Conservation (phyloP, 2,329 filamentous ascomycete species). For the Macroventuria anomochaeta region DNA sequence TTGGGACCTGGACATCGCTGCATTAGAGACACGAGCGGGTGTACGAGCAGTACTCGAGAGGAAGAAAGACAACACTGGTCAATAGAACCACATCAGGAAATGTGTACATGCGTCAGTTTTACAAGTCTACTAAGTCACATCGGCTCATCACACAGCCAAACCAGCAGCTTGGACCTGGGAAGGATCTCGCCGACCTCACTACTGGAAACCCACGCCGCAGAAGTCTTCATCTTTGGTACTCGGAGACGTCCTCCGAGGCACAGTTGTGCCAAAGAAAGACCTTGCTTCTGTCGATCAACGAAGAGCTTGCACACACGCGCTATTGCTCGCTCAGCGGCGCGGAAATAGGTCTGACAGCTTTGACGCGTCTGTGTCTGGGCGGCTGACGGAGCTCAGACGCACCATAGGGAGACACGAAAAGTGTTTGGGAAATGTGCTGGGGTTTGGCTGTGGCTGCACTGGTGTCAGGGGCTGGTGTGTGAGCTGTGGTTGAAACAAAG, state of each 20-base stretch:
- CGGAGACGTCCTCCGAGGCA: conserved; percentile 43
- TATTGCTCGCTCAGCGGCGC: conserved; percentile 52
- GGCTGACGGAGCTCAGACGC: conserved; percentile 50
- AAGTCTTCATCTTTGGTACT: conserved; percentile 68
- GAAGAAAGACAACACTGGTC: conserved; percentile 2
- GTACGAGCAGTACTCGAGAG: conserved; percentile 35
- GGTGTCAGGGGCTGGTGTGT: conserved; percentile 65
- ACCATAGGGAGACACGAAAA: conserved; percentile 47
- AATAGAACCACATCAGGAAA: neutral
- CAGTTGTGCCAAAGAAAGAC: conserved; percentile 68
- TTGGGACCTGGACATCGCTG: conserved; percentile 70
- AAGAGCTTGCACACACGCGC: conserved; percentile 69
- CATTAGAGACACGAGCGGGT: conserved; percentile 70
- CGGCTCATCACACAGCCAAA: too few relatives aligned
- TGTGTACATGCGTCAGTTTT: neutral
- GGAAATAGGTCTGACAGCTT: conserved; percentile 3
- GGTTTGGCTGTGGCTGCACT: conserved; percentile 68
- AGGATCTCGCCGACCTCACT: conserved; percentile 35
- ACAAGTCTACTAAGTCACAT: neutral
- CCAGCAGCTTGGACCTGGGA: conserved; percentile 1
- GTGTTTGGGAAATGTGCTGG: conserved; percentile 67
- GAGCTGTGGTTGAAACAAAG: conserved; percentile 28
- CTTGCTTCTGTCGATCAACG: conserved; percentile 59
- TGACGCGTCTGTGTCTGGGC: conserved; percentile 7
- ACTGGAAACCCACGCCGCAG: conserved; percentile 56